These are phyloP conservation scores for Eimeria acervulina DNA, from an alignment of 169 alveolate species.

Conservation along the genomic window DNA sequence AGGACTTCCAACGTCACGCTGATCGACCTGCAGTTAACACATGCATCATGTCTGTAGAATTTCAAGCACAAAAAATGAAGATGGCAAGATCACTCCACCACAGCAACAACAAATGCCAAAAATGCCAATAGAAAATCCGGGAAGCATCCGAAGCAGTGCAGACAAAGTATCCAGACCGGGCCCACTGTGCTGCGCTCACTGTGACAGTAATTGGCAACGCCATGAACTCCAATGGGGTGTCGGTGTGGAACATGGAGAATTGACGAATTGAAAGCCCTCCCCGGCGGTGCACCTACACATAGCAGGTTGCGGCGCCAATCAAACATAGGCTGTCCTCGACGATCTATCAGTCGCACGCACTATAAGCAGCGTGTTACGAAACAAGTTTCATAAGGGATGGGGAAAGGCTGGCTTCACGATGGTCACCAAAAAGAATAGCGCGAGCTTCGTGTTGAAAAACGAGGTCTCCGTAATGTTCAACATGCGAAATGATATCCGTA, in stretches of 20 bases:
- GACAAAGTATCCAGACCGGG: neutral
- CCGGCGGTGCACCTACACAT: constrained; percentile 72
- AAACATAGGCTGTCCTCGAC: neutral
- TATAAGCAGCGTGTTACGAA: neutral
- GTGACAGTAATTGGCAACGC: constrained; percentile 87
- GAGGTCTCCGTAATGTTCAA: constrained; percentile 86
- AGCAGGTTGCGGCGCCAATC: neutral
- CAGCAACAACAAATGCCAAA: neutral
- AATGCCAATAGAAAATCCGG: neutral
- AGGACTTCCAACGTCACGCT: constrained; percentile 84
- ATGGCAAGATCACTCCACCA: neutral
- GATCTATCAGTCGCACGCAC: neutral
- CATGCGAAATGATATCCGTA: constrained; percentile 86
- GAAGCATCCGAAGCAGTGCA: neutral
- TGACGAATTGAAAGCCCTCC: constrained; percentile 84
- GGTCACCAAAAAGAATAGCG: constrained; percentile 82
- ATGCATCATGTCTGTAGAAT: neutral
- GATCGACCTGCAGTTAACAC: constrained; percentile 68
- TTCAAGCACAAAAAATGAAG: neutral
- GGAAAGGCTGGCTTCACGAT: neutral
- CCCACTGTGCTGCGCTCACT: constrained; percentile 33
- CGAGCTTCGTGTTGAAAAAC: constrained; percentile 85
- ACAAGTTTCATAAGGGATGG: neutral
- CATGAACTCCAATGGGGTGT: constrained; percentile 88
- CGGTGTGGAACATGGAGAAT: constrained; percentile 82